Base-by-base conservation (phyloP, 257 asterid species). In the Capsicum baccatum region DNA sequence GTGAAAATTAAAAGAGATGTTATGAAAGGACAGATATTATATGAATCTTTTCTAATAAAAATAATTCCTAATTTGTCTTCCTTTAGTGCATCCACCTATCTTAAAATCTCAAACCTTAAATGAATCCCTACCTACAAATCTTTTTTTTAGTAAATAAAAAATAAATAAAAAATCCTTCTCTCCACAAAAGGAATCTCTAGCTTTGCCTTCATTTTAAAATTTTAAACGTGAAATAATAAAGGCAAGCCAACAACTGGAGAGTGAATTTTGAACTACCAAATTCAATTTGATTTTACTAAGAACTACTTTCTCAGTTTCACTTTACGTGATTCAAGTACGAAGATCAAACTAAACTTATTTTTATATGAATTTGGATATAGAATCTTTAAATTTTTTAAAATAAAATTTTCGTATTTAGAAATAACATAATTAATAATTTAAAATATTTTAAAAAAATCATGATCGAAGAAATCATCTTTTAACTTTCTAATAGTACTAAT, bases 241-340 rank as follows among this genome's bases (percentile, higher is more conserved):
- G 80, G 1, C 59, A 71, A 71, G 39, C 37, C 80, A 71, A 47
- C 80, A 5, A 71, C 10, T n/a, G 39, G 80, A 71, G 16, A 73
- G 42, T 3, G 59, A n/a, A 48, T 13, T 73, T 73, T 73, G 80
- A 73, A 73, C 57, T 2, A 71, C 2, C n/a, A n/a, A 73, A 73
- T 1, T 10, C 39, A 19, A n/a, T 48, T 73, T 48, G 6, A 48
- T 19, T 73, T 73, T 73, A n/a, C 44, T 48, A n/a, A 2, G 55
- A 71, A 71, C 44, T 50, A 9, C 8, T 16, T 44, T 12, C n/a
- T 11, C 3, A 2, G 3, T 66, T 64, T 64, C 2, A 26, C 33
- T 64, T 64, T 64, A 64, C 12, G n/a, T 33, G 6, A 63, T 14
- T 8, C 2, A 10, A 37, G 8, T 44, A 44, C 6, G 48, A 44